A percentile compares a stretch with the other conserved stretches of the same genome.
These are phyloP conservation scores for Stentor coeruleus DNA, from an alignment of 73 alveolate genomes.

Conservation along the genomic window DNA sequence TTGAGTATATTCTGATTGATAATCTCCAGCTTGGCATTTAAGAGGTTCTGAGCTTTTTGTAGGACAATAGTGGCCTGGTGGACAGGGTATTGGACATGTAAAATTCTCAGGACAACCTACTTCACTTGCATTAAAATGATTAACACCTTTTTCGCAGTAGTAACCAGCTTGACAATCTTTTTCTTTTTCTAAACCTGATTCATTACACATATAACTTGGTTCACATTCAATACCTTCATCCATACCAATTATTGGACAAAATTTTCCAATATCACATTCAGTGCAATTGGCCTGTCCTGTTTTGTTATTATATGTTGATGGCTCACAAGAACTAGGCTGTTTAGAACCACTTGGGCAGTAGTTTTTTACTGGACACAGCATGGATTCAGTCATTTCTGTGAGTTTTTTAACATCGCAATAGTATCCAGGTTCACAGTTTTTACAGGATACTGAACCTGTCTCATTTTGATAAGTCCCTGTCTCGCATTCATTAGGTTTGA, in stretches of 20 bases:
- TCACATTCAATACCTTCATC: not conserved
- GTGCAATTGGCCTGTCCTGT: not conserved
- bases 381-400: not conserved
- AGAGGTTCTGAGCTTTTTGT: conserved; percentile 45
- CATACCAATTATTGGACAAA: not conserved
- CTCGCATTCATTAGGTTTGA: not conserved
- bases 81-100: conserved; percentile 31
- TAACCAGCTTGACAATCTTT: conserved; percentile 63
- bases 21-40: conserved; percentile 36
- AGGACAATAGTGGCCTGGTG: conserved; percentile 54
- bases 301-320: not conserved
- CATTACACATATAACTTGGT: not conserved
- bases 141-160: conserved; percentile 38
- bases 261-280: not conserved
- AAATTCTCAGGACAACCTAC: not conserved
- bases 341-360: conserved; percentile 52
- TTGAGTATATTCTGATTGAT: conserved; percentile 24
- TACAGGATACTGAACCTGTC: not conserved
- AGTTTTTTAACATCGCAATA: not conserved
- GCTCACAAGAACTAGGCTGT: conserved; percentile 26
- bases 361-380: not conserved
- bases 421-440: not conserved
- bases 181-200: conserved; percentile 30
- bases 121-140: not conserved
- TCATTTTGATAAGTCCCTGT: not conserved